Conservation (phyloP, 495 filamentous ascomycete genomes). For the Talaromyces thailandensis region DNA sequence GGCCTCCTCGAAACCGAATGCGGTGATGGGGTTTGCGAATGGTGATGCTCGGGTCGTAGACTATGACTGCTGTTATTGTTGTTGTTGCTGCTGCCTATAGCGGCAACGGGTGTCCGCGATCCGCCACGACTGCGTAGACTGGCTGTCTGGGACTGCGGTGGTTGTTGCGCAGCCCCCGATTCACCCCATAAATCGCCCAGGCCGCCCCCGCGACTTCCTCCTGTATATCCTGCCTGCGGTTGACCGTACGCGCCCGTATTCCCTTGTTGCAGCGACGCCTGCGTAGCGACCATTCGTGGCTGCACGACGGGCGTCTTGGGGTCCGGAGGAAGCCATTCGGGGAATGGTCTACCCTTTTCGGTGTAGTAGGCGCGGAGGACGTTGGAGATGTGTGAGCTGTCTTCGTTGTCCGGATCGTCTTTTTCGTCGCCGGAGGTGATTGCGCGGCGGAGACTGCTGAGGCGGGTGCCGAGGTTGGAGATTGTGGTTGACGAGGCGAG, state of each 20-base stretch:
- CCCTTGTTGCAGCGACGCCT: constrained; percentile 40
- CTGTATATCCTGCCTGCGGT: constrained; percentile 15
- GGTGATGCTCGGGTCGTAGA: constrained; percentile 19
- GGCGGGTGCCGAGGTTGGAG: constrained; percentile 68
- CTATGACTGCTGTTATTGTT: constrained; percentile 10
- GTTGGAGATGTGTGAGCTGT: constrained; percentile 89
- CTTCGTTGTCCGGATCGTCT: constrained; percentile 69
- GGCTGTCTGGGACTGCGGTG: constrained; percentile 38
- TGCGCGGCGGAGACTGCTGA: constrained; percentile 69
- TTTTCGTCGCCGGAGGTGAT: constrained; percentile 79
- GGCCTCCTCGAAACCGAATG: constrained; percentile 44
- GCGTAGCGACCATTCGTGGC: constrained; percentile 38
- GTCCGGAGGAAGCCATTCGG: constrained; percentile 81
- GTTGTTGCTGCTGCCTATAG: not conserved
- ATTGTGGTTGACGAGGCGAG: constrained; percentile 58
- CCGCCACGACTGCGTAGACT: constrained; percentile 41
- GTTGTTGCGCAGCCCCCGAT: constrained; percentile 31
- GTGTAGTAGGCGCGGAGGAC: constrained; percentile 92
- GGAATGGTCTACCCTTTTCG: constrained; percentile 77
- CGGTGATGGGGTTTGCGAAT: constrained; percentile 19
- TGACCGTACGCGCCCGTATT: constrained; percentile 24
- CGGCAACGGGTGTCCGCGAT: not conserved
- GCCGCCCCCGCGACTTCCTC: constrained; percentile 36
- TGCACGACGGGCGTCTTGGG: constrained; percentile 62
- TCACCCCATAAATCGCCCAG: constrained; percentile 84